These are phyloP conservation scores for Mycena indigotica DNA, from an alignment of 768 basidiomycete genomes.

Conservation along the genomic window DNA sequence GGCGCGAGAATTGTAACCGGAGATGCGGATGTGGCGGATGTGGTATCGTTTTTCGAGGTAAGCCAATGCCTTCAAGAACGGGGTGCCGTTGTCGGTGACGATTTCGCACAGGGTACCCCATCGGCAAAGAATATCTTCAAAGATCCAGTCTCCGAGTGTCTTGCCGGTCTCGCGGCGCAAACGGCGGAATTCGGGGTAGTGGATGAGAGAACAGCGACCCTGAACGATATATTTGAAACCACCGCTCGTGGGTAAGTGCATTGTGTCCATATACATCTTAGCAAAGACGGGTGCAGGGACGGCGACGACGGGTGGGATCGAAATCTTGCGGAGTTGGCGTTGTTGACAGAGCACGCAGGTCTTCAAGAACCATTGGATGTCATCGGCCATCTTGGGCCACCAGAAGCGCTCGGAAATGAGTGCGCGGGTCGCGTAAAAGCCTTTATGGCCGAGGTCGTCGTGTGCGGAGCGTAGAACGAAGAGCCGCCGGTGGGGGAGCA, in stretches of 20 bases:
- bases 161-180: conserved; percentile 32
- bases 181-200: conserved; percentile 34
- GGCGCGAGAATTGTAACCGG: conserved; percentile 35
- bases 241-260: conserved; percentile 39
- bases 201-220: conserved; percentile 35
- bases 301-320: conserved; percentile 23
- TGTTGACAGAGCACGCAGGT: conserved; percentile 36
- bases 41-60: conserved; percentile 30
- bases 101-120: conserved; percentile 34
- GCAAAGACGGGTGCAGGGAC: conserved; percentile 31
- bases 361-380: conserved; percentile 28
- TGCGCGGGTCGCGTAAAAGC: conserved; percentile 24
- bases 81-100: conserved; percentile 32
- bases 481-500: conserved; percentile 17
- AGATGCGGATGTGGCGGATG: conserved; percentile 32
- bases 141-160: conserved; percentile 34
- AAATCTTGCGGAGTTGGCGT: conserved; percentile 23
- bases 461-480: conserved; percentile 23
- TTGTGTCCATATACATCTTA: conserved; percentile 42
- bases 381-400: conserved; percentile 31
- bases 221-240: conserved; percentile 41
- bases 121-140: conserved; percentile 35
- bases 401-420: conserved; percentile 29
- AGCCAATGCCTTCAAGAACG: conserved; percentile 24
- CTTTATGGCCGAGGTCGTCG: conserved; percentile 31